Percentiles rank a stretch among this genome's conserved stretches.
These are phyloP conservation scores for Oryza australiensis DNA, from an alignment of 176 grass and related monocot species.

Conservation along the genomic window DNA sequence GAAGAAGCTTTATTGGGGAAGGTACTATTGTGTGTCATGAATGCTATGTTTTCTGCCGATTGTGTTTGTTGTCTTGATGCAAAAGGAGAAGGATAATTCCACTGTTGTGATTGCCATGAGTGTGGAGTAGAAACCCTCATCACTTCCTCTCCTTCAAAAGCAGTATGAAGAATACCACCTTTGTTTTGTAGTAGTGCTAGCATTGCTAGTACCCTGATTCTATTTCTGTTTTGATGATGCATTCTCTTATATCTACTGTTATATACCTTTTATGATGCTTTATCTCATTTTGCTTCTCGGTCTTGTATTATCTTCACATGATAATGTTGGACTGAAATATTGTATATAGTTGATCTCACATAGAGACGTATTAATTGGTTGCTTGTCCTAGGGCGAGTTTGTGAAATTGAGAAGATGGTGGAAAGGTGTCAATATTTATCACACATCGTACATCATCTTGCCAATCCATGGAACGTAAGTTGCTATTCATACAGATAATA, in stretches of 20 bases:
- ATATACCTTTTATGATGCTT: background rate
- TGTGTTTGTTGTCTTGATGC: background rate
- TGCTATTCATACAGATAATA: slow-evolving; percentile 19
- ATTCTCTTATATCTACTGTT: background rate
- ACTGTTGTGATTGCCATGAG: slow-evolving; percentile 13
- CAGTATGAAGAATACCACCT: background rate
- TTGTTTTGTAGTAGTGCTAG: background rate
- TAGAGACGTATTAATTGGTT: background rate
- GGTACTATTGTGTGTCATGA: slow-evolving; percentile 43
- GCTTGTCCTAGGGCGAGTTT: slow-evolving; percentile 51
- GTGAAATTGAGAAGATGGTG: slow-evolving; percentile 92
- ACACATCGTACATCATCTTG: slow-evolving; percentile 81
- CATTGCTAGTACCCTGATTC: slow-evolving; percentile 11
- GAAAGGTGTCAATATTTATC: slow-evolving; percentile 94
- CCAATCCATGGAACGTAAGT: slow-evolving; percentile 88
- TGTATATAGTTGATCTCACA: background rate
- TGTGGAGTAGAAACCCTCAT: slow-evolving; percentile 10
- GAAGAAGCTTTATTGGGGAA: slow-evolving; percentile 52
- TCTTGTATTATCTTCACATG: slow-evolving; percentile 18
- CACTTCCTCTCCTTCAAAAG: background rate
- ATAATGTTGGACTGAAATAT: slow-evolving; percentile 21
- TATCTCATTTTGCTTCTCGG: slow-evolving; percentile 20
- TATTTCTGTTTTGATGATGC: background rate
- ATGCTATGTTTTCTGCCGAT: slow-evolving; percentile 27
- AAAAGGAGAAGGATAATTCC: slow-evolving; percentile 4